Percentiles rank a stretch among this genome's conserved stretches.
Evolutionary conservation across 2,329 filamentous ascomycete genomes (phyloP).

Genomic region (Lomentospora prolificans): DNA sequence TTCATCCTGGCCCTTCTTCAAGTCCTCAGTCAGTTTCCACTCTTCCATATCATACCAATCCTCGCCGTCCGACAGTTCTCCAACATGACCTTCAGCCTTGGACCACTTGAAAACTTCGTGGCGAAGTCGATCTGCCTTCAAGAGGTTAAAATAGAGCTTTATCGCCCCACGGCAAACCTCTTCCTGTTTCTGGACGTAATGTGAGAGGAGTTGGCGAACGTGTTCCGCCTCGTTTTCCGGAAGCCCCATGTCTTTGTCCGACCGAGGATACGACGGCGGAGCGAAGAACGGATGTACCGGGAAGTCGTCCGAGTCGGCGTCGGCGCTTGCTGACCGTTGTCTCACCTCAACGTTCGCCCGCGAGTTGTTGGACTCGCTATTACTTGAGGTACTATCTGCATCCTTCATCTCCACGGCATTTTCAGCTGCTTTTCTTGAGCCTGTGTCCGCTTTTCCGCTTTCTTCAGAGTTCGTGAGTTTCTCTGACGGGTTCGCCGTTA

Average conservation of each 20-base stretch:
- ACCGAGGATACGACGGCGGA: conserved; percentile 49
- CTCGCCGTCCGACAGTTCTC: conserved; percentile 78
- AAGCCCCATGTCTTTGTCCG: conserved; percentile 62
- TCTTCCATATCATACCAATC: conserved; percentile 82
- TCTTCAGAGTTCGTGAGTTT: not conserved
- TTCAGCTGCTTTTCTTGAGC: not conserved
- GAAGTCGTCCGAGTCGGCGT: conserved; percentile 19
- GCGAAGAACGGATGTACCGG: conserved; percentile 67
- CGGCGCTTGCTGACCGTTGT: conserved; percentile 19
- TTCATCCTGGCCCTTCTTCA: conserved; percentile 74
- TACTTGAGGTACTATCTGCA: conserved; percentile 12
- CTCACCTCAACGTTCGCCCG: conserved; percentile 8
- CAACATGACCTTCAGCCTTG: conserved; percentile 66
- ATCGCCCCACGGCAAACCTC: conserved; percentile 65
- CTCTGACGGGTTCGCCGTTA: not conserved
- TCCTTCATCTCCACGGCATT: not conserved
- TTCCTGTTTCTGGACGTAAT: conserved; percentile 80
- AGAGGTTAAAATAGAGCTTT: conserved; percentile 58
- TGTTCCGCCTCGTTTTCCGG: conserved; percentile 69
- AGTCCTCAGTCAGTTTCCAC: conserved; percentile 63
- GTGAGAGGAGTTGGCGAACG: conserved; percentile 59
- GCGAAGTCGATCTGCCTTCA: conserved; percentile 63
- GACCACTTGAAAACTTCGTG: conserved; percentile 64
- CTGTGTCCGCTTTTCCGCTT: not conserved
- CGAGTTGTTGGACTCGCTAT: conserved; percentile 11